Percentiles rank a stretch among this genome's conserved stretches.
Conservation (phyloP, 495 filamentous ascomycete species). For the Podospora conica region DNA sequence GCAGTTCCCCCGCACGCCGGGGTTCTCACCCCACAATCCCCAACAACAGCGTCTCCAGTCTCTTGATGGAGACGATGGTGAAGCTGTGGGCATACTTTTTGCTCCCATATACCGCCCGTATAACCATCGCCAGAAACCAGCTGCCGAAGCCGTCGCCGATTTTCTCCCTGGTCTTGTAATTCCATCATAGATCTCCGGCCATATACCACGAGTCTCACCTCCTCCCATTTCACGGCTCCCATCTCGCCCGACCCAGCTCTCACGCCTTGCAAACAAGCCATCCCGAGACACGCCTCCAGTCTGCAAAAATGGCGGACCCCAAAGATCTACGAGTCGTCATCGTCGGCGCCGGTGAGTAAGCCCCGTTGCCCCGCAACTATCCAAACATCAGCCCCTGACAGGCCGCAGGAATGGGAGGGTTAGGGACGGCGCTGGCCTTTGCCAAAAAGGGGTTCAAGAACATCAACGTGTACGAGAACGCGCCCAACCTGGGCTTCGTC, state of each 20-base stretch:
- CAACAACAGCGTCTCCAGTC: neutral
- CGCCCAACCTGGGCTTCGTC: slow-evolving; percentile 70
- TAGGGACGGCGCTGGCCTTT: slow-evolving; percentile 64
- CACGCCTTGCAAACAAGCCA: neutral
- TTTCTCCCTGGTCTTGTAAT: neutral
- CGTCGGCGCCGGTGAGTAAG: slow-evolving; percentile 37
- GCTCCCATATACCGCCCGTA: neutral
- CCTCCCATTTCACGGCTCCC: neutral
- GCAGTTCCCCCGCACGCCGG: slow-evolving; percentile 17
- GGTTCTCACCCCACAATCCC: slow-evolving; percentile 17
- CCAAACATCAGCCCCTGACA: slow-evolving; percentile 1
- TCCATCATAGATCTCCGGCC: neutral
- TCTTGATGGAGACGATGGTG: neutral
- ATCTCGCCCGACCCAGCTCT: neutral
- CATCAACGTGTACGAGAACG: slow-evolving; percentile 67
- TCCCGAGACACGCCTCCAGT: neutral
- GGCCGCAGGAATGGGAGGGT: slow-evolving; percentile 64
- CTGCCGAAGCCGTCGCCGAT: neutral
- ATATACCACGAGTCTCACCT: neutral
- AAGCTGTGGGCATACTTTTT: slow-evolving; percentile 1
- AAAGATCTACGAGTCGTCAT: slow-evolving; percentile 38
- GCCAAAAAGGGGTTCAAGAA: slow-evolving; percentile 67
- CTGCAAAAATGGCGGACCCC: slow-evolving; percentile 33
- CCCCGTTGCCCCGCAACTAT: neutral
- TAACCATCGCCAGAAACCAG: neutral